Conservation (phyloP, 2,329 filamentous ascomycete genomes). For the Microdochium trichocladiopsis region DNA sequence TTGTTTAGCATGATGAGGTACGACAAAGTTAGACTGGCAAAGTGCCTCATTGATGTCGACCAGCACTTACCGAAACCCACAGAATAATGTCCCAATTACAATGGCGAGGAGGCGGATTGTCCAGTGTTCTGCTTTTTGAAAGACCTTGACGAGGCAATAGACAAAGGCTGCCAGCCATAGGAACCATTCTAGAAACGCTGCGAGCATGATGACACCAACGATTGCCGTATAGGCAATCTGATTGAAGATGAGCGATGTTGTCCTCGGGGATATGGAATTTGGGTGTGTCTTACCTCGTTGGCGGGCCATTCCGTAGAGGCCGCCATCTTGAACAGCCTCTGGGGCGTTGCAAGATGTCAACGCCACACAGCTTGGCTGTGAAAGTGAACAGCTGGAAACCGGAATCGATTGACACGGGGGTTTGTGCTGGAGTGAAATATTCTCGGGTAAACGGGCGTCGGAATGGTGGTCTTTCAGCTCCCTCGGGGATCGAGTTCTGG, state of each 20-base stretch:
- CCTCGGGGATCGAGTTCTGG: background rate
- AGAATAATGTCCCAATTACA: slow-evolving; percentile 67
- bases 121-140: slow-evolving; percentile 82
- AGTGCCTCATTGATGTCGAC: no score
- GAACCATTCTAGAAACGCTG: slow-evolving; percentile 86
- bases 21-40: no score
- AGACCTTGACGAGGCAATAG: slow-evolving; percentile 86
- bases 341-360: background rate
- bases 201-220: slow-evolving; percentile 73
- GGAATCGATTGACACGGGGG: no score
- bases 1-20: background rate
- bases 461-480: no score
- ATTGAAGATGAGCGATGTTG: background rate
- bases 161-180: slow-evolving; percentile 91
- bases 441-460: no score
- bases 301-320: slow-evolving; percentile 40
- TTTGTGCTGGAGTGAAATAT: no score
- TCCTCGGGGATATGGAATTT: background rate
- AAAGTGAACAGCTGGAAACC: background rate
- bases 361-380: background rate
- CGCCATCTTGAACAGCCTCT: slow-evolving; percentile 27
- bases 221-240: slow-evolving; percentile 83
- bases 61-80: slow-evolving; percentile 58
- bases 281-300: slow-evolving; percentile 30
- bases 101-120: slow-evolving; percentile 73